phyloP scores from a whole-genome alignment of 352 stramenopile genomes.

The Pythium sp. region DNA sequence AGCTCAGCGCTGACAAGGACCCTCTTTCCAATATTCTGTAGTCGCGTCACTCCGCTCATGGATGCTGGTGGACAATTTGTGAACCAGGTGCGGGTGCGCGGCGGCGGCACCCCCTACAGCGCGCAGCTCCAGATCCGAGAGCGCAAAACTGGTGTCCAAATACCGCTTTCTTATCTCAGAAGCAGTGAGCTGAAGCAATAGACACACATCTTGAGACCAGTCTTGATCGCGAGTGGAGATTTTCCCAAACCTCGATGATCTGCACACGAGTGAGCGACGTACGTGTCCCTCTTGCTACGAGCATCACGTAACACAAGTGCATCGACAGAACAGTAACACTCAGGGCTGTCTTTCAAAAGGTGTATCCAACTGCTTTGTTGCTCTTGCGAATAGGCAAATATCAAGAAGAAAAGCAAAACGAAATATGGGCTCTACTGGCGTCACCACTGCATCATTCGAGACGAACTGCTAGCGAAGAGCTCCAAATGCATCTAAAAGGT shows the following conservation, averaged over 20 bases:
- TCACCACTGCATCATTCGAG: not conserved
- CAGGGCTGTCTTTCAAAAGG: not conserved
- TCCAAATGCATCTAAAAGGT: constrained; percentile 13
- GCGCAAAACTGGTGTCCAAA: not conserved
- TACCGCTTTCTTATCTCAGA: not conserved
- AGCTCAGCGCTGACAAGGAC: not conserved
- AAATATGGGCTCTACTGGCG: not conserved
- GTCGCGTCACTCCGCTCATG: constrained; percentile 5
- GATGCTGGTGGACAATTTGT: constrained; percentile 9
- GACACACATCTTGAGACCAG: too few relatives aligned
- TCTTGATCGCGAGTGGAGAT: too few relatives aligned
- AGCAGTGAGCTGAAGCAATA: not conserved
- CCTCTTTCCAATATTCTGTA: constrained; percentile 1
- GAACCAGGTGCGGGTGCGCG: not conserved
- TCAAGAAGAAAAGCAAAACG: constrained; percentile 1
- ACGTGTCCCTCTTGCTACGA: not conserved
- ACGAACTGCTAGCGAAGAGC: not conserved
- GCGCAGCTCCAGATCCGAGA: constrained; percentile 5
- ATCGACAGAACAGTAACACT: not conserved
- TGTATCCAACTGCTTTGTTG: not conserved
- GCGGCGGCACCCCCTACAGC: not conserved
- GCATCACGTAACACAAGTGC: not conserved
- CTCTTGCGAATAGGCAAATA: constrained; percentile 6
- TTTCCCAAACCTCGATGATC: too few relatives aligned
- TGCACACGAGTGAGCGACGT: too few relatives aligned